Evolutionary conservation across 768 basidiomycete genomes (phyloP).

Genomic region (Hirschioporus abietinus): DNA sequence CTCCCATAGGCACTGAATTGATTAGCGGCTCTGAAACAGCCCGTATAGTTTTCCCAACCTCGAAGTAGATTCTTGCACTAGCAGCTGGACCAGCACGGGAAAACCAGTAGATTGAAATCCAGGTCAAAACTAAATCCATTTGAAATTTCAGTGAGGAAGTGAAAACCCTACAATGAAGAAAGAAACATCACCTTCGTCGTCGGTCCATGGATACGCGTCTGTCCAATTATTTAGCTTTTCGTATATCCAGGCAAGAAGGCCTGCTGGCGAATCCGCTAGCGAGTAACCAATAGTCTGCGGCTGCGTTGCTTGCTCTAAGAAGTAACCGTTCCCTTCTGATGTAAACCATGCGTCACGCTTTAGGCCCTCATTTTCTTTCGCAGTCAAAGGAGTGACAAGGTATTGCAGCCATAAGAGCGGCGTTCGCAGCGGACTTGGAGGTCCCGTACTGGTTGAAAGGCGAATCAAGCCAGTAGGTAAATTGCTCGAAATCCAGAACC

Average conservation of each 20-base stretch:
- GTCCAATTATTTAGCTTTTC: slow-evolving; percentile 46
- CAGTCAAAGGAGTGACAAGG: slow-evolving; percentile 23
- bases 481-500: background rate
- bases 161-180: background rate
- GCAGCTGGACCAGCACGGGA: slow-evolving; percentile 55
- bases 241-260: slow-evolving; percentile 49
- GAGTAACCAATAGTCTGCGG: slow-evolving; percentile 52
- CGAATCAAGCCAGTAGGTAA: slow-evolving; percentile 17
- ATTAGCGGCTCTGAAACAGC: background rate
- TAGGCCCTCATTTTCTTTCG: slow-evolving; percentile 26
- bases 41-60: slow-evolving; percentile 21
- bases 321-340: slow-evolving; percentile 33
- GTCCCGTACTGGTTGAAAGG: slow-evolving; percentile 16
- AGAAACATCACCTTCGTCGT: slow-evolving; percentile 39
- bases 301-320: slow-evolving; percentile 33
- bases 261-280: slow-evolving; percentile 53
- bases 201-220: slow-evolving; percentile 50
- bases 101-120: slow-evolving; percentile 57
- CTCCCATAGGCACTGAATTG: slow-evolving; percentile 38
- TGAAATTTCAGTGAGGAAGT: background rate
- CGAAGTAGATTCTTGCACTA: slow-evolving; percentile 55
- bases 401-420: slow-evolving; percentile 26
- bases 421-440: slow-evolving; percentile 18
- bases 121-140: slow-evolving; percentile 47
- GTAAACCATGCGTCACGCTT: slow-evolving; percentile 20